Percentiles rank a stretch among this genome's conserved stretches.
Conservation (phyloP, 1,139 yeast genomes). For the Suhomyces taliae region DNA sequence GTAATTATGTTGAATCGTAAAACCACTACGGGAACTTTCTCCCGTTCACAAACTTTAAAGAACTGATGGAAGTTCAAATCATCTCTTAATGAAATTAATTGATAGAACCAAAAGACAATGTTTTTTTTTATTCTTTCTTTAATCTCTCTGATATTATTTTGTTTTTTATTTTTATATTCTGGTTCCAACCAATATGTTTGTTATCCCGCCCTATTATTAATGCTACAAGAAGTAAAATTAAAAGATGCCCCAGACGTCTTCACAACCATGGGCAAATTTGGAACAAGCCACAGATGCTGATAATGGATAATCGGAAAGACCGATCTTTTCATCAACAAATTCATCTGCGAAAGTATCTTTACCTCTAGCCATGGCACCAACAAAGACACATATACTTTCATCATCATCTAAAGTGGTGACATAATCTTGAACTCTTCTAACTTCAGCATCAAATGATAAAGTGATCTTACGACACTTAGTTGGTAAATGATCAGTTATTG, state of each 20-base stretch:
- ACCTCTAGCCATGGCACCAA: constrained; percentile 99
- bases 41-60: background rate
- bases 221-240: constrained; percentile 13
- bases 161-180: too few relatives aligned
- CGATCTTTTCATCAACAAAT: constrained; percentile 92
- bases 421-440: constrained; percentile 85
- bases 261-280: constrained; percentile 97
- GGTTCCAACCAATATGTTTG: too few relatives aligned
- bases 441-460: constrained; percentile 89
- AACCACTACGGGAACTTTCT: background rate
- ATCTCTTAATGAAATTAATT: too few relatives aligned
- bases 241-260: constrained; percentile 90
- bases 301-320: constrained; percentile 90
- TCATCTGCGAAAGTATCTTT: constrained; percentile 97
- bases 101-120: background rate
- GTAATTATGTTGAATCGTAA: background rate
- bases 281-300: constrained; percentile 98
- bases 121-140: too few relatives aligned
- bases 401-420: constrained; percentile 77
- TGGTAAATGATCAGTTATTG: constrained; percentile 94
- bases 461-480: constrained; percentile 94
- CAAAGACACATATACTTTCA: constrained; percentile 95
- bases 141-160: too few relatives aligned
- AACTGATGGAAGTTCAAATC: background rate
- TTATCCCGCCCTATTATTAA: background rate